Base-by-base conservation (phyloP, 768 basidiomycete species). In the Suillus occidentalis region DNA sequence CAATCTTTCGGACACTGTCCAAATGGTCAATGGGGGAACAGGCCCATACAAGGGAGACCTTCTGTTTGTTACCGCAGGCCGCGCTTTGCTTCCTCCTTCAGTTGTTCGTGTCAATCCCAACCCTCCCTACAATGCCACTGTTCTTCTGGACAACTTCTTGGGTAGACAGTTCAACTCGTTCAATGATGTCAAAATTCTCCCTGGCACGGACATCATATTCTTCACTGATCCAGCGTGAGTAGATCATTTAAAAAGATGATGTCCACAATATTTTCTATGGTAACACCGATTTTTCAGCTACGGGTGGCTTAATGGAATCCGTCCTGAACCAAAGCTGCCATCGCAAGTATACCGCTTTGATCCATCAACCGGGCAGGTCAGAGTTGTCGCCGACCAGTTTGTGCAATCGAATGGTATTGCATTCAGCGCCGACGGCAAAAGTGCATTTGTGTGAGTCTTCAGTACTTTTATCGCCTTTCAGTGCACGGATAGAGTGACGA, bases 141-240 rank as follows among this genome's bases (percentile, higher is more conserved):
- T 90, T 31, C 73, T 94, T 18, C 75, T 94, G 64, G 89, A 93
- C 76, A 94, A 92, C 76, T 92, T 83, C 75, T 90, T 85, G 69
- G 91, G 91, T 1, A 80, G 89, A 3, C 91, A 91, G 67, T 94
- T 92, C 77, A 92, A 90, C 76, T 91, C 91, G 1, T 73, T 94
- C 58, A 91, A 93, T 72, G 92, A 95, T 68, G 81, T 89, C 64
- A 92, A 90, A 69, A 78, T 92, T 4, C 87, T 91, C 62, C 89
- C 89, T 2, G 74, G 76, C 7, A 89, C 83, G 66, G 86, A 87
- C 42, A 84, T 84, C 45, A 68, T 93, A 2, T 92, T 89, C 77
- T 92, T 94, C 76, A 93, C 90, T 0, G 91, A 94, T 70, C 80
- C 81, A 18, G 77, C 80, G 85, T 92, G 31, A 31, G 31, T 31